Percentiles rank a stretch among this genome's conserved stretches.
These are phyloP conservation scores for Butyriboletus loyo DNA, from an alignment of 768 basidiomycete genomes.

Conservation along the genomic window DNA sequence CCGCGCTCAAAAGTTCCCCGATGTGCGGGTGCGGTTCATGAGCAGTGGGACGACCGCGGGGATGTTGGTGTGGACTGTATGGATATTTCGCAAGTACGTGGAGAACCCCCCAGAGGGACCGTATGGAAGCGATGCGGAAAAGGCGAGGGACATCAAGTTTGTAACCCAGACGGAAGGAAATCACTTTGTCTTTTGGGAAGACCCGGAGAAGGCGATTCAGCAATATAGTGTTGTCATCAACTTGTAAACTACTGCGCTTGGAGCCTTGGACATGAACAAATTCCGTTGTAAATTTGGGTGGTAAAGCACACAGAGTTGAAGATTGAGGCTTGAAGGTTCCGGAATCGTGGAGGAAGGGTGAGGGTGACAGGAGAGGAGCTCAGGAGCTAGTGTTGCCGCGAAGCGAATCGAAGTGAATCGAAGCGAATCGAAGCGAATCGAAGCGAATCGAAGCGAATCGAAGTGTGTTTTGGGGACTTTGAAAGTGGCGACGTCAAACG, in stretches of 20 bases:
- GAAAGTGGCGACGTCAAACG: no score
- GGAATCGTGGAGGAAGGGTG: no score
- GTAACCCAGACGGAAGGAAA: slow-evolving; percentile 18
- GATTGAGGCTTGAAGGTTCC: no score
- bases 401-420: no score
- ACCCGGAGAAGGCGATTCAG: slow-evolving; percentile 21
- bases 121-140: slow-evolving; percentile 17
- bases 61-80: slow-evolving; percentile 6
- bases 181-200: slow-evolving; percentile 25
- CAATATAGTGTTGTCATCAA: slow-evolving; percentile 10
- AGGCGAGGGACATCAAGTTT: slow-evolving; percentile 18
- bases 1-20: slow-evolving; percentile 4
- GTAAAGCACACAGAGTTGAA: no score
- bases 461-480: no score
- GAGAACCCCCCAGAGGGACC: slow-evolving; percentile 3
- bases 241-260: not conserved
- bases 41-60: slow-evolving; percentile 12
- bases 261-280: not conserved
- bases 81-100: slow-evolving; percentile 9
- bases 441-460: no score
- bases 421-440: no score
- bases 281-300: not conserved
- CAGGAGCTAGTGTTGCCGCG: no score
- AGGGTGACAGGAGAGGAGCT: no score
- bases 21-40: slow-evolving; percentile 20